A percentile compares a stretch with the other conserved stretches of the same genome.
Evolutionary conservation across 495 filamentous ascomycete species (phyloP).

Genomic region (Aspergillus egyptiacus): DNA sequence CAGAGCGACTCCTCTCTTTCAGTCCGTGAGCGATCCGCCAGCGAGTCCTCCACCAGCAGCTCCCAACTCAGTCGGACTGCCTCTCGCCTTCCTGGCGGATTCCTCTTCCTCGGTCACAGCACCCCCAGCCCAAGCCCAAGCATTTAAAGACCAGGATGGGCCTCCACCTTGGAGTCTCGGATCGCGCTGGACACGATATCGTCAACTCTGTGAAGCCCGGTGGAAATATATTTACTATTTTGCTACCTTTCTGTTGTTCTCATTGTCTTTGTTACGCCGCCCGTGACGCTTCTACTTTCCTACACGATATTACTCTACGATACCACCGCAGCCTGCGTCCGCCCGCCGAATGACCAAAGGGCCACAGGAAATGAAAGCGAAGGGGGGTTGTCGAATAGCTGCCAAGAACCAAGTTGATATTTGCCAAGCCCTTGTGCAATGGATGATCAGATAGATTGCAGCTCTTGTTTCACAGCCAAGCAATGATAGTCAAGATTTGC

Average conservation of each 20-base stretch:
- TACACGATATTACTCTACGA: conserved; percentile 8
- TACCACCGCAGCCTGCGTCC: conserved; percentile 14
- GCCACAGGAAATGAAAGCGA: conserved; percentile 16
- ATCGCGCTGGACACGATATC: conserved; percentile 26
- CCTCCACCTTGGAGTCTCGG: conserved; percentile 7
- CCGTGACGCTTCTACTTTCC: conserved; percentile 1
- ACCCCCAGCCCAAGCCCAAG: conserved; percentile 8
- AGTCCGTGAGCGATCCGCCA: conserved; percentile 16
- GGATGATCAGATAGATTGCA: conserved; percentile 28
- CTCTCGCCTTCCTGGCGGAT: conserved; percentile 7
- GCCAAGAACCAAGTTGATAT: conserved; percentile 33
- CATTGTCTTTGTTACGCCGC: neutral
- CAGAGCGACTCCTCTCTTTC: conserved; percentile 9
- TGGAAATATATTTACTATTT: conserved; percentile 8
- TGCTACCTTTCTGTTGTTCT: conserved; percentile 1
- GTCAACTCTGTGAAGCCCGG: conserved; percentile 5
- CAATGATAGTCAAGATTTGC: conserved; percentile 16
- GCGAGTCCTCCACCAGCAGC: conserved; percentile 15
- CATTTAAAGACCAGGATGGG: conserved; percentile 6
- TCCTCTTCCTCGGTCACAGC: conserved; percentile 14
- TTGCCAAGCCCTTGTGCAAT: conserved; percentile 33
- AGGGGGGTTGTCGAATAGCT: conserved; percentile 25
- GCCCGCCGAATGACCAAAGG: conserved; percentile 11
- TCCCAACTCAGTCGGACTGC: neutral
- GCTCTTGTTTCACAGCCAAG: conserved; percentile 21